Evolutionary conservation across 2,329 filamentous ascomycete genomes (phyloP), one percentile per base, ranked within the genome.

Genomic region (Arthroderma sp.): DNA sequence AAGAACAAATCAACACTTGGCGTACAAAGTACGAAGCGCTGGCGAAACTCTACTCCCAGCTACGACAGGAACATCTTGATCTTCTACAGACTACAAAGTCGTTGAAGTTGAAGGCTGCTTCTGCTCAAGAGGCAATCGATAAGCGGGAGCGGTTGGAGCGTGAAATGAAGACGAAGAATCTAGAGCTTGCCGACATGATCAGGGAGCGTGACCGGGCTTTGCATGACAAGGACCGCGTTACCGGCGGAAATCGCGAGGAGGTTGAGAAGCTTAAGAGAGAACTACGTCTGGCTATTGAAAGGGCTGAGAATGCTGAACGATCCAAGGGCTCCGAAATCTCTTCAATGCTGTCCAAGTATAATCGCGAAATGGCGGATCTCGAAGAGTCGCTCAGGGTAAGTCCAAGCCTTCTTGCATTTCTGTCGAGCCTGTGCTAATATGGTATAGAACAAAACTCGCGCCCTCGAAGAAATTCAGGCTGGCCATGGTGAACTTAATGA

Each of bases 111-210:
- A 98, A 96, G 72, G 91, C 91, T 1, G 87, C 89, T 10, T 96
- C 88, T 4, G 91, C 91, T 0, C 89, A 96, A 61, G 91, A 98
- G 67, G 91, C 91, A 1, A 94, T 96, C 51, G 91, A 96, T 46
- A 81, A 78, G 55, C 81, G 89, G 6, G 91, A 98, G 69, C 94
- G 93, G 70, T 74, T 98, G 43, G 87, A 96, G 68, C 83, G 89
- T 31, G 91, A 98, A 67, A 83, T 98, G 62, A 98, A 98, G 76
- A 95, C 89, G 29, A 98, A 98, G 77, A 98, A 98, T 60, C 71
- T 98, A n/a, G 91, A 98, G 64, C 69, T 98, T 49, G 91, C 91
- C 30, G 87, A 96, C 62, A 96, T 98, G 91, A 98, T 98, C 52
- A 79, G 91, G 37, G 91, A 98, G 68, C 77, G 91, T 54, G 91